Base-by-base conservation (phyloP, 257 asterid species). In the Solanum arcanum region DNA sequence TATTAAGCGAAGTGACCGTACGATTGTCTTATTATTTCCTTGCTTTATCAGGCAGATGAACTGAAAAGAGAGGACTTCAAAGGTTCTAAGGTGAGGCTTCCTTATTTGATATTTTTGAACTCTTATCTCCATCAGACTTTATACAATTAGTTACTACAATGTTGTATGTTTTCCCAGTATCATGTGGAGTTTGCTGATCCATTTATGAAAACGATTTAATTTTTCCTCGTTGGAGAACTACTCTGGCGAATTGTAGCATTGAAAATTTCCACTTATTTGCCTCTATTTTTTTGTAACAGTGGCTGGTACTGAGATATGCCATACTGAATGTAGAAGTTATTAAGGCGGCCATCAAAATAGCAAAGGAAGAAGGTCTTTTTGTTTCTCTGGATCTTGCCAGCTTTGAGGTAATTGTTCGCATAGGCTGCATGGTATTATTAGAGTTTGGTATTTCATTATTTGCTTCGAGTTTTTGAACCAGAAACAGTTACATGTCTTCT, bases 381-480 rank as follows among this genome's bases (percentile, higher is more conserved):
- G 93, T 97, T 88, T 97, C 99, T 12, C 95, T 97, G 0, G 99
- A 97, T 88, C 92, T 97, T 16, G 99, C 99, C 83, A 97, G 99
- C 90, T 97, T 97, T 89, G 99, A 97, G 99, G 99, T 97, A 93
- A 75, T 60, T 64, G 82, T 52, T 42, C 25, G 49, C 73, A 56
- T 56, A 41, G 23, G 16, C 72, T 80, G 60, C 6, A 62, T 44
- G 84, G 37, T 31, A 35, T 60, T 62, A 49, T 21, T 16, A 8
- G 4, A 46, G 37, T 33, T 60, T 5, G 33, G 23, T 20, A 16
- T 56, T 69, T 68, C 23, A 21, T 23, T 23, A 9, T 15, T 41
- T 85, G 21, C 14, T 64, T 52, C 25, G 83, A 77, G n/a, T 44
- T 77, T 46, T 46, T 78, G 39, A 78, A 78, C 37, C 8, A 33